Evolutionary conservation across 306 rosid species (phyloP).

Genomic region (Arachis hypogaea): DNA sequence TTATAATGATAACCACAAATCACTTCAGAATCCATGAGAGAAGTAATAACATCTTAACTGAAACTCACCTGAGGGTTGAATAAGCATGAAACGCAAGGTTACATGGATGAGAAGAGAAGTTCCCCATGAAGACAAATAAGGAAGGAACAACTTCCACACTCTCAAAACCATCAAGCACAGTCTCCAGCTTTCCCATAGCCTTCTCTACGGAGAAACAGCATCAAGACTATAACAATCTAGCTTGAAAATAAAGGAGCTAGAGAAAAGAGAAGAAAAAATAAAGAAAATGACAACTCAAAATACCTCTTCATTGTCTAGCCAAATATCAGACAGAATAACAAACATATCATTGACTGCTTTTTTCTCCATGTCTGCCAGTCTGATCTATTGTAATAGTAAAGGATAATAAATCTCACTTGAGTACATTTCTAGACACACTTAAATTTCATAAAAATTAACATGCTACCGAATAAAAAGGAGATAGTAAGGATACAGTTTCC

Average conservation of each 20-base stretch:
- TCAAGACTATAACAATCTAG: conserved; percentile 40
- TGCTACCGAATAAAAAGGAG: conserved; percentile 1
- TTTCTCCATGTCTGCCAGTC: conserved; percentile 74
- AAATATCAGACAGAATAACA: conserved; percentile 83
- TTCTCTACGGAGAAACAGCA: conserved; percentile 61
- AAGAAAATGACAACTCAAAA: conserved; percentile 25
- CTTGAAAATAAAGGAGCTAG: conserved; percentile 18
- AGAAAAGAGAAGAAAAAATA: conserved; percentile 9
- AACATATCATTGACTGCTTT: conserved; percentile 82
- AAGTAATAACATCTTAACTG: conserved; percentile 20
- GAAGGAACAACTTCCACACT: conserved; percentile 82
- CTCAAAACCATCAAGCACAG: conserved; percentile 77
- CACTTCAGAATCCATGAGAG: neutral
- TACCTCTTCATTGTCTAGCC: conserved; percentile 95
- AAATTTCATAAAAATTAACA: conserved; percentile 5
- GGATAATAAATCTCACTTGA: conserved; percentile 36
- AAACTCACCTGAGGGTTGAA: conserved; percentile 75
- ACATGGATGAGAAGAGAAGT: conserved; percentile 86
- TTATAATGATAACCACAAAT: conserved; percentile 9
- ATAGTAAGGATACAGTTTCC: conserved; percentile 74
- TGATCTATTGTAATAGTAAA: conserved; percentile 62
- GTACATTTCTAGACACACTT: conserved; percentile 10
- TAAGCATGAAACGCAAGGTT: conserved; percentile 76
- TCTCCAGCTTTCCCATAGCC: conserved; percentile 79
- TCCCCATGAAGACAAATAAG: conserved; percentile 93